Evolutionary conservation across 2,329 filamentous ascomycete species (phyloP).

Genomic region (Tolypocladium inflatum): DNA sequence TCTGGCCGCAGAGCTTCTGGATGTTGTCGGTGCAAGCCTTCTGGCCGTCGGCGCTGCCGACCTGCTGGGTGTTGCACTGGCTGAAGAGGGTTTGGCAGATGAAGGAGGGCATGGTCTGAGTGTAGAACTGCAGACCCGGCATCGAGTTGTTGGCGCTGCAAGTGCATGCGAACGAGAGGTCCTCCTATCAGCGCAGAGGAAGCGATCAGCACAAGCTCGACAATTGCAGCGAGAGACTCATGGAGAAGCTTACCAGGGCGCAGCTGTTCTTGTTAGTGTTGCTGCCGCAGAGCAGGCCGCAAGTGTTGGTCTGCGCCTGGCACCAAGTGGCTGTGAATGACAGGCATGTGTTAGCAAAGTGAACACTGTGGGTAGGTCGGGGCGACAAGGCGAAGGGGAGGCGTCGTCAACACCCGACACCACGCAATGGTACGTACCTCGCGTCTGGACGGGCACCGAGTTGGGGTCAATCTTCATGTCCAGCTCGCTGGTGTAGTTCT

Average conservation of each 20-base stretch:
- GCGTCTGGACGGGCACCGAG: conserved; percentile 19
- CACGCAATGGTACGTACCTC: conserved; percentile 27
- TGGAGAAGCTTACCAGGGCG: conserved; percentile 28
- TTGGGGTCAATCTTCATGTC: conserved; percentile 31
- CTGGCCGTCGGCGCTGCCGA: conserved; percentile 32
- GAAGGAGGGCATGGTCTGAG: conserved; percentile 41
- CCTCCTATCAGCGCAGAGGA: conserved; percentile 15
- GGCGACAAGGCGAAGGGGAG: not conserved
- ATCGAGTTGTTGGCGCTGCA: conserved; percentile 37
- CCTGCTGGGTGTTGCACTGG: conserved; percentile 35
- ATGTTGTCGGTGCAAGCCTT: conserved; percentile 38
- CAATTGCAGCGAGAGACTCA: not conserved
- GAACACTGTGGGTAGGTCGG: not conserved
- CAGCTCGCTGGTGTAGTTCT: conserved; percentile 33
- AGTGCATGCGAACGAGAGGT: conserved; percentile 36
- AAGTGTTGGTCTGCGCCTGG: conserved; percentile 39
- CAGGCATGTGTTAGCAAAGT: conserved; percentile 2
- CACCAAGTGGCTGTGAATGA: conserved; percentile 39
- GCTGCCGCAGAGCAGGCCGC: conserved; percentile 35
- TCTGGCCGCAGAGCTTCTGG: conserved; percentile 33
- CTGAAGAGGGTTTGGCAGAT: conserved; percentile 40
- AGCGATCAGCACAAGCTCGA: conserved; percentile 1
- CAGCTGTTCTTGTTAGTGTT: conserved; percentile 33
- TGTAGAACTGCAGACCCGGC: conserved; percentile 44
- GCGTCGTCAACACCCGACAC: not conserved